Base-by-base conservation (phyloP, 176 grass and related monocot genomes). In the Carex scoparia region DNA sequence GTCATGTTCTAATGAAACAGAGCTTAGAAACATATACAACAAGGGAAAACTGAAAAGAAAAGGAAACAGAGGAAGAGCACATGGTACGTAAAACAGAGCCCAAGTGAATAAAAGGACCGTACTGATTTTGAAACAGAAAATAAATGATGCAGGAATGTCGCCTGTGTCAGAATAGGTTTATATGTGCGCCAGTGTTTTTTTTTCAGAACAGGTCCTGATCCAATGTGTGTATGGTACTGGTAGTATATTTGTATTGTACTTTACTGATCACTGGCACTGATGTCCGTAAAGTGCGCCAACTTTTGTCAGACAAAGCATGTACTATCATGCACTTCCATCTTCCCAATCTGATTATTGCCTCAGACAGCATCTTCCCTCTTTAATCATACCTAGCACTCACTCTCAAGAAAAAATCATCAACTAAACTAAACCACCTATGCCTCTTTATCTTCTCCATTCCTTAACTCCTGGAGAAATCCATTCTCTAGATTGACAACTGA, bases 321-420 rank as follows among this genome's bases (percentile, higher is more conserved):
- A 82, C 79, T 82, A 82, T 82, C 61, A 64, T 65, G 79, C 79
- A 82, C 79, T 82, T 82, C n/a, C 60, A 64, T 65, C 57, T 82
- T 82, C 53, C 51, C 74, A 53, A 79, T 79, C 53, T 79, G 74
- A 79, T 79, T 58, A 79, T 79, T 58, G 74, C 74, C 27, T 58
- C 53, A 79, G 74, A 79, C 74, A 79, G 74, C 74, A 79, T 58
- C 74, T 79, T 79, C 53, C 7, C 74, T 78, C 74, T 79, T 79
- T 58, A 79, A 82, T 82, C 79, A 82, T 82, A 65, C 60, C 35
- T 14, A 44, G 7, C 56, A 82, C 79, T 82, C 60, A 64, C 60
- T 82, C 79, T 82, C 79, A 82, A 82, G 59, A 64, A 78, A 54
- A 75, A 75, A 19, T 75, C n/a, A 51, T 71, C 68, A 71, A 81